Conservation (phyloP, 1,284 basidiomycete genomes). For the Schizophyllum amplum region DNA sequence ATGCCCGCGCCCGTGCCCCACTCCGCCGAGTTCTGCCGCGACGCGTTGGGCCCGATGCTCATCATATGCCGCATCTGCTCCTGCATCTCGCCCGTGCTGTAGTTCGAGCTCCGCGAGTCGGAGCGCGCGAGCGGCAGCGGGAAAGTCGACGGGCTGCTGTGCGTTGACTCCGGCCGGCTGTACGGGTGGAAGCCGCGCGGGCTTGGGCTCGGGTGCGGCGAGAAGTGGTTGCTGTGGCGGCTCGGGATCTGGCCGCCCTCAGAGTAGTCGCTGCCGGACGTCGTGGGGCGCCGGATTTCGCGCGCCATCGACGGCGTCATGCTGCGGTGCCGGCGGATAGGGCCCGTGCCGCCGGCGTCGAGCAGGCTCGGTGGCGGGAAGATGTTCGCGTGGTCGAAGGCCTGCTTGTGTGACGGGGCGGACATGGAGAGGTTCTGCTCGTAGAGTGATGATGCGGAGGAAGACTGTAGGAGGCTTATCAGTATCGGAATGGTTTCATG, state of each 20-base stretch:
- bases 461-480: constrained; percentile 16
- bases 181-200: constrained; percentile 51
- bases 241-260: constrained; percentile 15
- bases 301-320: constrained; percentile 60
- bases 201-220: constrained; percentile 23
- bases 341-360: constrained; percentile 23
- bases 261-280: constrained; percentile 35
- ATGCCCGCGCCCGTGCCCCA: constrained; percentile 2
- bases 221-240: constrained; percentile 19
- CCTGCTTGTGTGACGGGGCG: constrained; percentile 58
- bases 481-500: constrained; percentile 5
- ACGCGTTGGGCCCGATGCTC: constrained; percentile 17
- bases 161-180: constrained; percentile 28
- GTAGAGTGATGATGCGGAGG: constrained; percentile 26
- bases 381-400: constrained; percentile 50
- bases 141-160: constrained; percentile 51
- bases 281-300: constrained; percentile 41
- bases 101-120: constrained; percentile 30
- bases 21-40: neutral
- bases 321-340: constrained; percentile 60
- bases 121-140: constrained; percentile 30
- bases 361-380: constrained; percentile 35
- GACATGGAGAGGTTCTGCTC: constrained; percentile 43
- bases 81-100: constrained; percentile 21
- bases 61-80: constrained; percentile 35